Evolutionary conservation across 345 rosid genomes (phyloP).

Genomic region (Cardamine occulta): DNA sequence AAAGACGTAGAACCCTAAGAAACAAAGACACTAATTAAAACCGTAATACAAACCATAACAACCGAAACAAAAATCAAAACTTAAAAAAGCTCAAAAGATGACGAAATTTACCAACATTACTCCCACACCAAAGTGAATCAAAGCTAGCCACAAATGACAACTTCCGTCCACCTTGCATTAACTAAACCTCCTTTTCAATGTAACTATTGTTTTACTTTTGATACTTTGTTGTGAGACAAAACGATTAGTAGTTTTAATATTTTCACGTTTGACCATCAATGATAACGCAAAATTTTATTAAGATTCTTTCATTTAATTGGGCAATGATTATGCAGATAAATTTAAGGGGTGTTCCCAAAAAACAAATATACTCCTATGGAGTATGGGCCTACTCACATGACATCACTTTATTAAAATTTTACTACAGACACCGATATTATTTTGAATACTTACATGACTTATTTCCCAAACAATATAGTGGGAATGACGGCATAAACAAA

Average conservation of each 20-base stretch:
- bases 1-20: too few relatives aligned
- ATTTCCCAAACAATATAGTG: not conserved
- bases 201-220: slow-evolving; percentile 6
- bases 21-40: too few relatives aligned
- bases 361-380: not conserved
- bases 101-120: too few relatives aligned
- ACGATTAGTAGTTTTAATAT: not conserved
- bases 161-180: too few relatives aligned
- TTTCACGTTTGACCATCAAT: slow-evolving; percentile 22
- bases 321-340: slow-evolving; percentile 15
- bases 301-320: not conserved
- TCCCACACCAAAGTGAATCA: too few relatives aligned
- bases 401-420: not conserved
- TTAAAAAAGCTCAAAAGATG: too few relatives aligned
- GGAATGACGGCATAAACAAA: slow-evolving; percentile 2
- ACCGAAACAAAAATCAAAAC: too few relatives aligned
- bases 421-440: not conserved
- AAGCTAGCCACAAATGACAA: too few relatives aligned
- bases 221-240: not conserved
- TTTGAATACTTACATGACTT: not conserved
- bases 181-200: too few relatives aligned
- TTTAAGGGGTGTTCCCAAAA: not conserved
- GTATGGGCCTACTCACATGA: not conserved
- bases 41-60: too few relatives aligned
- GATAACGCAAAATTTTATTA: not conserved